Base-by-base conservation (phyloP, 176 grass and related monocot species). In the Cenchrus fungigraminus region DNA sequence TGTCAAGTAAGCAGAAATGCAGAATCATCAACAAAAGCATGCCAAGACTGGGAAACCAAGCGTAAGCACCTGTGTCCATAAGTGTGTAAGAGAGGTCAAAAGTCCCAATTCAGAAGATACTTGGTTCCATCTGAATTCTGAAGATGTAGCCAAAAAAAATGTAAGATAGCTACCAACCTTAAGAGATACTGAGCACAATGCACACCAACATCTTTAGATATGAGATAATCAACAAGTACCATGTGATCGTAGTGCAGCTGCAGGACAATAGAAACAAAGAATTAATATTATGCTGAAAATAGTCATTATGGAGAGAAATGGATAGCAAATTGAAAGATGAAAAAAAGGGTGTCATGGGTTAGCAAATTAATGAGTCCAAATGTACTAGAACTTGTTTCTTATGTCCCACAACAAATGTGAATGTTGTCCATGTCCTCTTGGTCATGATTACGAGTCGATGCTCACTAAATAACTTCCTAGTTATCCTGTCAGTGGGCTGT, bases 201-300 rank as follows among this genome's bases (percentile, higher is more conserved):
- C 65, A 95, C 84, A 67, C 96, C 89, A 59, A 87, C 89, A 84
- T 95, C 91, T 81, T 95, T 94, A 78, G 96, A 95, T 86, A 95
- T 94, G 65, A 98, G 93, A 81, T 95, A 98, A 87, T 98, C 96
- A 84, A 95, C 73, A 72, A 98, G 89, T 63, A 98, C 89, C 86
- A 95, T 81, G 81, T 98, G 93, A 94, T 98, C 96, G 84, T 94
- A 98, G 82, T 94, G 82, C 65, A 98, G 81, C 96, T 98, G 93
- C 81, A 91, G 75, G 81, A 93, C 61, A 82, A 83, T 60, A 56
- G 58, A n/a, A 51, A 74, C 12, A 72, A 80, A 76, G 28, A 19
- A 1, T 64, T 82, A 74, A 32, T 58, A 76, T 22, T 45, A 73
- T 73, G 8, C 50, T 78, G 34, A 34, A 34, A 42, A 67, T 44